phyloP scores from a whole-genome alignment of 1,139 yeast genomes.

The Tardiomyces depauwii region DNA sequence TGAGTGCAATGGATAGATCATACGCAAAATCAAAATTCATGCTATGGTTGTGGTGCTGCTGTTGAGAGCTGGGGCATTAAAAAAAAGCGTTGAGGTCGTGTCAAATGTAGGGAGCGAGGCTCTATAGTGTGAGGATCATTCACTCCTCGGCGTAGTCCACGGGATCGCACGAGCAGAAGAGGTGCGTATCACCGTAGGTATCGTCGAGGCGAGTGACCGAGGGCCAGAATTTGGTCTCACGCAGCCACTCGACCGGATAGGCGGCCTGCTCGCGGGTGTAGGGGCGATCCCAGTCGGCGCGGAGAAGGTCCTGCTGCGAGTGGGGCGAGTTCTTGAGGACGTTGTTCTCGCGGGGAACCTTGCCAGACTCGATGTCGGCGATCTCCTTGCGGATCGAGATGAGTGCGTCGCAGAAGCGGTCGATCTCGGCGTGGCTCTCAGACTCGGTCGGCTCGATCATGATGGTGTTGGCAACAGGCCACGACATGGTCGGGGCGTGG shows the following conservation, averaged over 20 bases:
- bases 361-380: conserved; percentile 58
- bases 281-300: conserved; percentile 73
- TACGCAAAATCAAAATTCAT: too few species aligned
- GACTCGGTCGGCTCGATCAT: conserved; percentile 99
- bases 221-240: conserved; percentile 85
- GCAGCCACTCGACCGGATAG: conserved; percentile 69
- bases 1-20: too few species aligned
- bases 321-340: conserved; percentile 90
- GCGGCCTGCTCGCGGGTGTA: conserved; percentile 92
- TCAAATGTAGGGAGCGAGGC: background rate
- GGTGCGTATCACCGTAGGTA: conserved; percentile 84
- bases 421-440: conserved; percentile 78
- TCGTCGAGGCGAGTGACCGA: conserved; percentile 87
- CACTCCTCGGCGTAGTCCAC: conserved; percentile 9
- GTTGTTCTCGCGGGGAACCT: conserved; percentile 44
- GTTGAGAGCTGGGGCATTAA: conserved; percentile 1
- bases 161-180: conserved; percentile 74
- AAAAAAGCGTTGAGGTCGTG: background rate
- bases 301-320: conserved; percentile 65
- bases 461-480: conserved; percentile 95
- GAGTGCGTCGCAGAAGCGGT: conserved; percentile 82
- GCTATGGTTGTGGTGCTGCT: background rate
- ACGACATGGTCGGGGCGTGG: conserved; percentile 98
- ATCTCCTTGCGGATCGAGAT: conserved; percentile 77
- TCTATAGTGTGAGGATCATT: background rate